Evolutionary conservation across 352 stramenopile genomes (phyloP).

Genomic region (Phytophthora idaei): DNA sequence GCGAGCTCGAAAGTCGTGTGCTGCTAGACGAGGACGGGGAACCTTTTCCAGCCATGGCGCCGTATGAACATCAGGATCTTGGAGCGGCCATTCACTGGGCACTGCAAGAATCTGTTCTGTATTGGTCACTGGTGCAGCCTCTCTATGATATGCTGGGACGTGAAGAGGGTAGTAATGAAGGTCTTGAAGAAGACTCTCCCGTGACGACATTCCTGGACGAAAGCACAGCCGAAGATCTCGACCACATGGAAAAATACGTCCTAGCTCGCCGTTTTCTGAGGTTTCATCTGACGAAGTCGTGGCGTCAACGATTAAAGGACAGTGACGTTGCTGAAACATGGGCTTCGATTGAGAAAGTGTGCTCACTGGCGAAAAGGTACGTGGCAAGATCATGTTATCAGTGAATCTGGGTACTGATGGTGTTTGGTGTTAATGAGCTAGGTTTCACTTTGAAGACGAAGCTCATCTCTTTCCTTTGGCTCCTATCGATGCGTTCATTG

Average conservation of each 20-base stretch:
- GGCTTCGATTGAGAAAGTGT: conserved; percentile 48
- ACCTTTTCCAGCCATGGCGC: conserved; percentile 37
- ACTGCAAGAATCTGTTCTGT: conserved; percentile 59
- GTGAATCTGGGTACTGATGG: background rate
- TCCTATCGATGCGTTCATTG: conserved; percentile 44
- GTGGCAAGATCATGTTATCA: background rate
- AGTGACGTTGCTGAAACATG: conserved; percentile 34
- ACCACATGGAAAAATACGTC: conserved; percentile 62
- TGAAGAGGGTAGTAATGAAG: background rate
- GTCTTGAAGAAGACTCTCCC: conserved; percentile 8
- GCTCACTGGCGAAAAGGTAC: conserved; percentile 51
- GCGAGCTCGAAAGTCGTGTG: conserved; percentile 15
- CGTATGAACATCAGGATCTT: conserved; percentile 77
- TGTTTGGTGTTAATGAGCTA: conserved; percentile 15
- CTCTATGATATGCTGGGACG: conserved; percentile 28
- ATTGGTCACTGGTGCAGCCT: conserved; percentile 37
- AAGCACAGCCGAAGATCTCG: conserved; percentile 45
- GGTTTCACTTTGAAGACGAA: conserved; percentile 69
- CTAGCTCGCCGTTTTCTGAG: conserved; percentile 58
- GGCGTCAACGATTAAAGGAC: conserved; percentile 18
- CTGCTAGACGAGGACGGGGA: conserved; percentile 31
- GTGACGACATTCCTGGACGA: conserved; percentile 22
- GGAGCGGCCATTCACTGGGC: conserved; percentile 77
- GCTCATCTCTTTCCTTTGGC: conserved; percentile 67
- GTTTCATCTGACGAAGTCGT: conserved; percentile 47